Evolutionary conservation across 2,329 filamentous ascomycete genomes (phyloP), one percentile per base, ranked within the genome.

Genomic region (Aspergillus vadensis): DNA sequence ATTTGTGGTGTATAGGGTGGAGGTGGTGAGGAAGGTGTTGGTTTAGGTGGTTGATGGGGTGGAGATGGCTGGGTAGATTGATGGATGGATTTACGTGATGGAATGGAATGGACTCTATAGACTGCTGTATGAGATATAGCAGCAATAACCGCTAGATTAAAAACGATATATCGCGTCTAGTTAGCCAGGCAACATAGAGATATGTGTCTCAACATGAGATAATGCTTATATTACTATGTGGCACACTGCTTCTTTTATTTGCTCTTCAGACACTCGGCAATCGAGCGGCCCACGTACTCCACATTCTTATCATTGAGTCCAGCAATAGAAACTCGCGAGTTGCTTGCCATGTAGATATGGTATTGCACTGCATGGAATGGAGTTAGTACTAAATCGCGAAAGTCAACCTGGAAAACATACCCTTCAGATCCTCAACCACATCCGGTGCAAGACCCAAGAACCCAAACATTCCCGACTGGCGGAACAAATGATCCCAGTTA

Each of bases 391-490:
- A 2, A 12, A 47, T 21, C 9, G 10, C 1, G 9, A n/a, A 2
- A 3, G 17, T 6, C 12, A 19, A 2, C 1, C 14, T 8, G 10
- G 1, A 12, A 14, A 19, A 60, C 67, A 10, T 21, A 71, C 69
- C 67, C 53, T 76, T 72, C 41, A 80, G 63, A 51, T 67, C 65
- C 57, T 64, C 56, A 12, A 84, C 81, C 43, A 83, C 78, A 3
- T 72, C 59, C 38, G 76, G 74, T 4, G 62, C 78, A 27, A 85
- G 69, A 0, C 83, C 83, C 2, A 81, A 76, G 57, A 96, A 98
- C 72, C 89, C 93, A 82, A 98, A 98, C 94, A 98, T 98, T 80
- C 94, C 94, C 69, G 97, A 97, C 83, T 98, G 94, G 69, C 95
- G 90, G 23, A 92, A 95, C 19, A 72, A 55, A 43, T 70, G 69